Evolutionary conservation across 306 rosid genomes (phyloP).

Genomic region (Crotalaria pallida): DNA sequence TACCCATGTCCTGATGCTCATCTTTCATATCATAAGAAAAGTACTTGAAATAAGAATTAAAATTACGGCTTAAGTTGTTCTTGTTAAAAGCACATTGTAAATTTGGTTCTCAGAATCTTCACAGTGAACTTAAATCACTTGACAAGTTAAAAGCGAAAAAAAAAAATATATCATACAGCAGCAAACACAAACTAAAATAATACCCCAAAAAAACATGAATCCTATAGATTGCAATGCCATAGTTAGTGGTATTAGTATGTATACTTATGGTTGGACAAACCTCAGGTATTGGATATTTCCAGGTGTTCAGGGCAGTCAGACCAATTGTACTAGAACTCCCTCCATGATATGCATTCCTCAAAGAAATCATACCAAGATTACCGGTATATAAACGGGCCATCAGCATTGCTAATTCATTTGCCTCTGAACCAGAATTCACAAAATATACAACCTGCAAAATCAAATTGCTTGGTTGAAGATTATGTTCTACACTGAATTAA

Average conservation of each 20-base stretch:
- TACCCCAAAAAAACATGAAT: neutral
- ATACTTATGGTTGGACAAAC: conserved; percentile 36
- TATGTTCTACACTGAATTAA: neutral
- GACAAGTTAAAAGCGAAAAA: neutral
- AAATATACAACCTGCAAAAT: conserved; percentile 59
- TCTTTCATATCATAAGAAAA: neutral
- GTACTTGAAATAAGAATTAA: neutral
- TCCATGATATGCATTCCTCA: conserved; percentile 80
- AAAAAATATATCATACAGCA: conserved; percentile 20
- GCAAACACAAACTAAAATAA: conserved; percentile 9
- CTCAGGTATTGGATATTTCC: conserved; percentile 84
- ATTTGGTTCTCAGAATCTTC: neutral
- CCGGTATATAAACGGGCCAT: conserved; percentile 67
- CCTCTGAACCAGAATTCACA: conserved; percentile 70
- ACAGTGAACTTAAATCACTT: neutral
- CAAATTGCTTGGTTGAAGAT: neutral
- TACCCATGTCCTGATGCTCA: conserved; percentile 39
- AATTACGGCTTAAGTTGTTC: neutral
- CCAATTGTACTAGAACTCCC: conserved; percentile 67
- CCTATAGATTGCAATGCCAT: conserved; percentile 19
- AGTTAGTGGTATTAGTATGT: neutral
- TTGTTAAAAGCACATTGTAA: neutral
- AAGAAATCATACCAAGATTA: conserved; percentile 54
- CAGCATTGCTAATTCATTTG: conserved; percentile 64
- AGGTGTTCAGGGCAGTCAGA: conserved; percentile 60